Evolutionary conservation across 2,329 filamentous ascomycete genomes (phyloP), one percentile per base, ranked within the genome.

Genomic region (Kalaharituber pfeilii): DNA sequence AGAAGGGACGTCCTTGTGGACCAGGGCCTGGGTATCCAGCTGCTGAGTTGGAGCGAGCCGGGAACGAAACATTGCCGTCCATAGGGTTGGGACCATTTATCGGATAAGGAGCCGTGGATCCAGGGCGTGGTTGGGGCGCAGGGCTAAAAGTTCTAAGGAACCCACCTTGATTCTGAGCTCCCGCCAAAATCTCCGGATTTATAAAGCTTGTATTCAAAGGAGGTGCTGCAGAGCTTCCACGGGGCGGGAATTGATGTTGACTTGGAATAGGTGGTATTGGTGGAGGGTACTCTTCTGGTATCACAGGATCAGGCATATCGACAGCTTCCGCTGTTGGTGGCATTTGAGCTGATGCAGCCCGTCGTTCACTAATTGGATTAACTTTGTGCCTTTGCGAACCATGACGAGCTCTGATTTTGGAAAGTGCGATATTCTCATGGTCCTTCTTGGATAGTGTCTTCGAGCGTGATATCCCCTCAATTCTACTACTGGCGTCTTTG

Each of bases 401-500:
- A 59, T 75, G 71, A 22, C 62, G 61, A 24, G 62, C 59, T 54
- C 59, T 94, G 72, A 98, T 96, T 52, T 84, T 79, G 51, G 79
- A 82, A 60, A 98, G 79, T 0, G 91, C 88, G 42, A 93, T 82
- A 53, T 87, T 86, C 68, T 96, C 89, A 66, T 98, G 91, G 64
- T 96, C 91, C 62, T 82, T 78, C 70, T 88, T 88, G 2, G 86
- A 93, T 49, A 96, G 73, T 2, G 84, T 84, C 68, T 86, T 86
- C 54, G 86, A 83, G 62, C 85, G 80, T 49, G 79, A 81, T 52
- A 98, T 80, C 51, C 85, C 87, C 50, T 94, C 85, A 55, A 98
- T 79, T 44, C 91, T 80, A 47, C 76, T 77, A 50, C 79, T 71
- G 11, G 91, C 91, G 68, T 98, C 91, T 63, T 84, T 84, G 69